phyloP scores from a whole-genome alignment of 1,284 basidiomycete genomes.

The Microbotryum lychnidis-dioicae region DNA sequence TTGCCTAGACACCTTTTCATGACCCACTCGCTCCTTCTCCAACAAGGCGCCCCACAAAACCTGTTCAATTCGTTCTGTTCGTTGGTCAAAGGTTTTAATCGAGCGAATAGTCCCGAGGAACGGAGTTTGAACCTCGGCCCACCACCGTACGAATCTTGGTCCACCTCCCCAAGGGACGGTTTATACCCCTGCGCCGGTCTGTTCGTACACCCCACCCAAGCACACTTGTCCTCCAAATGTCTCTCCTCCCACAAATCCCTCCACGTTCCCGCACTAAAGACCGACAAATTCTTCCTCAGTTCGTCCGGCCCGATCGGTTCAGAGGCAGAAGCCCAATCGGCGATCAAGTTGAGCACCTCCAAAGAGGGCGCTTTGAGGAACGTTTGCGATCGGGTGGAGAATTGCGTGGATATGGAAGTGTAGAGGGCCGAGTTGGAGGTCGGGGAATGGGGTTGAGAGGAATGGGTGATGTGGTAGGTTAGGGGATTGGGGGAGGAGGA shows the following conservation, averaged over 20 bases:
- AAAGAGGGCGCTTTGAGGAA: not conserved
- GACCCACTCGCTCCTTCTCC: too few relatives aligned
- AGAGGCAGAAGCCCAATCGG: not conserved
- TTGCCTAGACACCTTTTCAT: too few relatives aligned
- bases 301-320: not conserved
- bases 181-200: too few relatives aligned
- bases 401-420: not conserved
- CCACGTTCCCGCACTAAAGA: slow-evolving; percentile 4
- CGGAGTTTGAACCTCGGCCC: too few relatives aligned
- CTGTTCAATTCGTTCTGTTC: too few relatives aligned
- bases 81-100: too few relatives aligned
- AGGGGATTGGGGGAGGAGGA: not conserved
- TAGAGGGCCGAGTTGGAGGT: not conserved
- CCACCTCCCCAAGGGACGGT: too few relatives aligned
- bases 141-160: too few relatives aligned
- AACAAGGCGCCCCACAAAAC: too few relatives aligned
- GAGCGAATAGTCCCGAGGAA: too few relatives aligned
- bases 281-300: not conserved
- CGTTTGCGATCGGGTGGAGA: not conserved
- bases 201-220: not conserved
- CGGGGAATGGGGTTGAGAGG: not conserved
- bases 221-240: slow-evolving; percentile 9
- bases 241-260: slow-evolving; percentile 21
- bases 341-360: not conserved
- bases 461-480: slow-evolving; percentile 8